Evolutionary conservation across 257 asterid genomes (phyloP), one percentile per base, ranked within the genome.

Genomic region (Dorcoceras hygrometricum): DNA sequence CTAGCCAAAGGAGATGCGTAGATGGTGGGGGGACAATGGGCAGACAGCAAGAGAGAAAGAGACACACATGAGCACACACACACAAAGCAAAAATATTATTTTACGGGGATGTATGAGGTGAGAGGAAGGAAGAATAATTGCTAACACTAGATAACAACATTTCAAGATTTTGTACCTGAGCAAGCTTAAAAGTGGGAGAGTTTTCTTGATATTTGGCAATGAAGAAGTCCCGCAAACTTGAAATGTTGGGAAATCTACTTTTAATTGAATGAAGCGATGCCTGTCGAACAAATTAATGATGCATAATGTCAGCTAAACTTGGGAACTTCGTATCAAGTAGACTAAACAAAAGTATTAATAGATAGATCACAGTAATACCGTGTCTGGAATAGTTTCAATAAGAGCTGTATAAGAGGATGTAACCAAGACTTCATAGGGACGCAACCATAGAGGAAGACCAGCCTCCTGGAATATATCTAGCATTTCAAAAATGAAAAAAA

Each of bases 401-500:
- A 94, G 96, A 58, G 99, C 99, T 56, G 97, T 88, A 62, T 88
- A 90, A 29, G 99, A 94, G 77, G 96, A 94, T 63, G 99, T 87
- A 73, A 90, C 99, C 71, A 12, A 8, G 18, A 23, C 28, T 36
- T 10, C n/a, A 5, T 20, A 31, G 55, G 50, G 18, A 6, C 67
- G 48, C 26, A 27, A 62, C 24, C 16, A 39, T 10, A 36, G 82
- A n/a, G 97, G 97, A 61, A 94, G 95, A 77, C 99, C 99, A 76
- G 97, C 99, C 85, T 94, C 99, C 90, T 94, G 99, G 89, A 94
- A 94, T 83, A 94, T 90, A 88, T 94, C 99, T 94, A 82, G 75
- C 83, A 87, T 77, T 75, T 59, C 20, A 62, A 34, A 62, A 43
- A 11, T 18, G 5, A 22, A 23, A 14, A 28, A 65, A 51, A 19